These are phyloP conservation scores for Eutypa lata DNA, from an alignment of 2,329 filamentous ascomycete species.

Conservation along the genomic window DNA sequence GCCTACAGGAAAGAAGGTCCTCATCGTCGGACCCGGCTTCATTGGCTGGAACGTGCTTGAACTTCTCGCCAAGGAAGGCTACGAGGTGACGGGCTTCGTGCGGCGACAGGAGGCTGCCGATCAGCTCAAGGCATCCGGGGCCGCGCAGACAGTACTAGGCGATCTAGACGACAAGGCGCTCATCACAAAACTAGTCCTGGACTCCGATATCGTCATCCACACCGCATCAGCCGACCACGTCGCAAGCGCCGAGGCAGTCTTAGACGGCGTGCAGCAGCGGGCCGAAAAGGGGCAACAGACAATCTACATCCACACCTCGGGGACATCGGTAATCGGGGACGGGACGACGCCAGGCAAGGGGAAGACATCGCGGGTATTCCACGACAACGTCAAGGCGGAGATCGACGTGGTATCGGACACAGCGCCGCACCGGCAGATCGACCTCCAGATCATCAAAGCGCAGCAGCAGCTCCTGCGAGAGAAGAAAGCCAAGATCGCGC, in stretches of 20 bases:
- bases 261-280: slow-evolving; percentile 39
- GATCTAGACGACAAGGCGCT: slow-evolving; percentile 36
- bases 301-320: slow-evolving; percentile 48
- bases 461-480: slow-evolving; percentile 28
- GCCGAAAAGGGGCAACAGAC: slow-evolving; percentile 33
- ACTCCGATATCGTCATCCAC: slow-evolving; percentile 43
- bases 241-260: slow-evolving; percentile 40
- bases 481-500: slow-evolving; percentile 39
- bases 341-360: slow-evolving; percentile 27
- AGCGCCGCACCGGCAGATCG: slow-evolving; percentile 42
- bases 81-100: slow-evolving; percentile 40
- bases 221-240: slow-evolving; percentile 48
- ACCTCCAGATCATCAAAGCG: slow-evolving; percentile 39
- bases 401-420: slow-evolving; percentile 39
- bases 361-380: slow-evolving; percentile 37
- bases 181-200: slow-evolving; percentile 33
- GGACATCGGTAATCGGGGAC: slow-evolving; percentile 39
- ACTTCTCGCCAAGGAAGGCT: slow-evolving; percentile 37
- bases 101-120: slow-evolving; percentile 34
- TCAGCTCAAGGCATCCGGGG: slow-evolving; percentile 33
- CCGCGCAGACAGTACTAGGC: slow-evolving; percentile 33
- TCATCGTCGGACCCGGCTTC: slow-evolving; percentile 44
- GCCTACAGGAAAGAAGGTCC: slow-evolving; percentile 29
- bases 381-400: slow-evolving; percentile 35
- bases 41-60: slow-evolving; percentile 46